Evolutionary conservation across 805 yeast species (phyloP).

Genomic region (Maudiozyma bulderi): DNA sequence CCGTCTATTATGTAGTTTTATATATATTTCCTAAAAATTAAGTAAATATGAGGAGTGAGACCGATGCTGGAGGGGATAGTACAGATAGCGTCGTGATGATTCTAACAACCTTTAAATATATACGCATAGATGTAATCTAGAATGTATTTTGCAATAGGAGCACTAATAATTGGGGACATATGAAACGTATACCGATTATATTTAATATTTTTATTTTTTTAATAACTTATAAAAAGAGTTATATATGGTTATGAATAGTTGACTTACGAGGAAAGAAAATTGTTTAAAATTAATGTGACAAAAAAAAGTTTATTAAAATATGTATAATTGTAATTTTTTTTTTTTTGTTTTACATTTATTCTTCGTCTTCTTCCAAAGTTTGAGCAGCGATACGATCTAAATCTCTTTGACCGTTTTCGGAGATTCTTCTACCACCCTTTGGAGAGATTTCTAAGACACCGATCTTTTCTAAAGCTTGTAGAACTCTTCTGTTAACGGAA

Average conservation of each 20-base stretch:
- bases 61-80: too few species aligned
- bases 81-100: too few species aligned
- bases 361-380: conserved; percentile 90
- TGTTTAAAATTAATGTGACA: not conserved
- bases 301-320: not conserved
- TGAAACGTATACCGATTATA: not conserved
- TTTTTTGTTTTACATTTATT: conserved; percentile 27
- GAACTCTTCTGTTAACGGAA: conserved; percentile 96
- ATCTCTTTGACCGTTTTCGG: conserved; percentile 99
- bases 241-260: not conserved
- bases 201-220: not conserved
- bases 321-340: not conserved
- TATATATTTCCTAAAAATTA: too few species aligned
- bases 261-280: not conserved
- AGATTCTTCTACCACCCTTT: conserved; percentile 99
- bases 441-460: conserved; percentile 94
- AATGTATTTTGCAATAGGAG: too few species aligned
- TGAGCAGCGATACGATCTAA: conserved; percentile 99
- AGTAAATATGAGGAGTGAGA: too few species aligned
- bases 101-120: too few species aligned
- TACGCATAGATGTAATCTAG: too few species aligned
- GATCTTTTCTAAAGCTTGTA: conserved; percentile 96
- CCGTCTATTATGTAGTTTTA: too few species aligned
- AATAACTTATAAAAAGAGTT: not conserved
- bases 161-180: too few species aligned